Evolutionary conservation across 2,329 filamentous ascomycete genomes (phyloP).

Genomic region (Aspergillus pseudoglaucus): DNA sequence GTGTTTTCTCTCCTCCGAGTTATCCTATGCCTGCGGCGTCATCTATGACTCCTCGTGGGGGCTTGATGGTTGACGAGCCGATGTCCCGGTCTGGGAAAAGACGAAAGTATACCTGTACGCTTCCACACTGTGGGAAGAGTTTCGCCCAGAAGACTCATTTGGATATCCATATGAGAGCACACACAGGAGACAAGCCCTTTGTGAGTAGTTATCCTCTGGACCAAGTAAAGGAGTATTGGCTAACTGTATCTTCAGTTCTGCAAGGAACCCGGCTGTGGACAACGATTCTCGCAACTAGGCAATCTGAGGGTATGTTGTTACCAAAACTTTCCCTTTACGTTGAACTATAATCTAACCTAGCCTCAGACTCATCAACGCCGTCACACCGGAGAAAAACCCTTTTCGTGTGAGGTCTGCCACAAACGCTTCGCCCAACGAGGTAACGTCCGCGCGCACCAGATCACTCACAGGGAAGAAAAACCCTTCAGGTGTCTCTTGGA

Average conservation of each 20-base stretch:
- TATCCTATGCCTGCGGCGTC: constrained; percentile 16
- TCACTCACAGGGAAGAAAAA: constrained; percentile 70
- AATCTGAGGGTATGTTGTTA: constrained; percentile 65
- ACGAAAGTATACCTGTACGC: constrained; percentile 66
- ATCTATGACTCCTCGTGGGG: constrained; percentile 12
- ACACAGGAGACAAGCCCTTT: constrained; percentile 87
- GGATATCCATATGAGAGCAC: constrained; percentile 78
- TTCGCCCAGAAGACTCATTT: constrained; percentile 92
- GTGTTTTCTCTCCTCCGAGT: constrained; percentile 11
- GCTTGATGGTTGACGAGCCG: constrained; percentile 27
- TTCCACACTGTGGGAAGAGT: constrained; percentile 68
- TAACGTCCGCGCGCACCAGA: constrained; percentile 76
- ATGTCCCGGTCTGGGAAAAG: constrained; percentile 33
- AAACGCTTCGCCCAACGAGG: constrained; percentile 81
- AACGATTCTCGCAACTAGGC: constrained; percentile 80
- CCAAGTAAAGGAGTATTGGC: neutral
- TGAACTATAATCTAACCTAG: neutral
- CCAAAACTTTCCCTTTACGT: neutral
- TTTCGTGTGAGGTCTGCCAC: constrained; percentile 69
- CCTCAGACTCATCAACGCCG: constrained; percentile 73
- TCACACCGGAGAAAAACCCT: constrained; percentile 83
- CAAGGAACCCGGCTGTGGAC: constrained; percentile 64
- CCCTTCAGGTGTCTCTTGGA: constrained; percentile 77
- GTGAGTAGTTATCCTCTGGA: constrained; percentile 47
- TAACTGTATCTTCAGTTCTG: constrained; percentile 45